Evolutionary conservation across 345 rosid genomes (phyloP).

Genomic region (Combretum micranthum): DNA sequence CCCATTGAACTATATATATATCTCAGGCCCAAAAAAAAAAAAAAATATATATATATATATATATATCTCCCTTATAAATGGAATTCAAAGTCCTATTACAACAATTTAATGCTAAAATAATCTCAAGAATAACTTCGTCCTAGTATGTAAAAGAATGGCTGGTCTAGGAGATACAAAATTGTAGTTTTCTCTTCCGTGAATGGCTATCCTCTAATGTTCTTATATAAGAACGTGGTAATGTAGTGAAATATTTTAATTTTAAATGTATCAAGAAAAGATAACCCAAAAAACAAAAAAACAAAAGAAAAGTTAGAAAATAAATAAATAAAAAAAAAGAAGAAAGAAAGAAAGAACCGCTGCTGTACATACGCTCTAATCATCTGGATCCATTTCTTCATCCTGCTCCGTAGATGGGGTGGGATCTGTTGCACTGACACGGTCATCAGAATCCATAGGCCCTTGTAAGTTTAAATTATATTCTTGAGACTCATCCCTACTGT

Average conservation of each 20-base stretch:
- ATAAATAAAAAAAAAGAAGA: no score
- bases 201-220: constrained; percentile 3
- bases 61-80: not conserved
- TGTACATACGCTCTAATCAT: constrained; percentile 46
- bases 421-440: constrained; percentile 31
- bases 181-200: not conserved
- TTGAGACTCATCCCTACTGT: constrained; percentile 37
- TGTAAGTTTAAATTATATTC: constrained; percentile 51
- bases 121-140: not conserved
- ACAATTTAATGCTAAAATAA: not conserved
- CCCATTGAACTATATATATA: no score
- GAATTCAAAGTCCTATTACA: not conserved
- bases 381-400: constrained; percentile 96
- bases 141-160: constrained; percentile 7
- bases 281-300: no score
- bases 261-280: no score
- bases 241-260: not conserved
- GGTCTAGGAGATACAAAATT: constrained; percentile 3
- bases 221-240: not conserved
- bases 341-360: constrained; percentile 2
- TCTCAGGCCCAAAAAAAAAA: no score
- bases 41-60: no score
- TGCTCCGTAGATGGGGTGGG: constrained; percentile 43
- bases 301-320: no score
- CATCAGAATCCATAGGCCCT: constrained; percentile 52